Base-by-base conservation (phyloP, 805 yeast species). In the Nematodospora valgi region DNA sequence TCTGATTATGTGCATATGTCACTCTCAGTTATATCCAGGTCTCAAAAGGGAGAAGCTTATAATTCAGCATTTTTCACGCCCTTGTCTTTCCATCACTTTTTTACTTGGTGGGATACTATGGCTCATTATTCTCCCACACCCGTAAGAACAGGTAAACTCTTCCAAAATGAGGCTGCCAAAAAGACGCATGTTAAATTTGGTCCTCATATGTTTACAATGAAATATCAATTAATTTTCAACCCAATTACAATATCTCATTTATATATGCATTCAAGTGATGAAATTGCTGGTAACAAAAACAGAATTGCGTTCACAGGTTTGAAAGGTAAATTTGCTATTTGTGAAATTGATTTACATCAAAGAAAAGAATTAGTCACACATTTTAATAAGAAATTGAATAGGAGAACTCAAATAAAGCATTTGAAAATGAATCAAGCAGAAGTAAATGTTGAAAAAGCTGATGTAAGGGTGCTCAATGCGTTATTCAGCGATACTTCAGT, bases 1-100 rank as follows among this genome's bases (percentile, higher is more conserved):
- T 83, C 95, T 43, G 81, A 87, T 37, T 89, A 77, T 52, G 68
- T 91, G 8, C 96, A 87, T 52, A 40, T 68, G 45, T 65, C 71
- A 4, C 47, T 68, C 5, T 51, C 67, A 0, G 72, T 68, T 5
- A 51, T 51, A 6, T 32, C 36, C 7, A 53, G 51, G 12, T 53
- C 69, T 0, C 27, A 45, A 4, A 43, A 45, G 5, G 64, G 64
- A 0, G 54, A 56, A 30, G 49, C 59, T 8, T 52, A 52, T 37
- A 68, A 66, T 41, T 50, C 60, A 5, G 60, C 59, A 1, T 63
- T 64, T 39, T 47, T 68, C 12, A 57, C 72, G 1, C 74, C 74
- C 0, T 41, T 63, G 24, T 51, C 65, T 1, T 54, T 67, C 35
- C 50, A 46, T 10, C 64, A 65, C 41, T 68, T 68, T 43, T 62